Base-by-base conservation (phyloP, 306 rosid genomes). In the Argentina anserina region DNA sequence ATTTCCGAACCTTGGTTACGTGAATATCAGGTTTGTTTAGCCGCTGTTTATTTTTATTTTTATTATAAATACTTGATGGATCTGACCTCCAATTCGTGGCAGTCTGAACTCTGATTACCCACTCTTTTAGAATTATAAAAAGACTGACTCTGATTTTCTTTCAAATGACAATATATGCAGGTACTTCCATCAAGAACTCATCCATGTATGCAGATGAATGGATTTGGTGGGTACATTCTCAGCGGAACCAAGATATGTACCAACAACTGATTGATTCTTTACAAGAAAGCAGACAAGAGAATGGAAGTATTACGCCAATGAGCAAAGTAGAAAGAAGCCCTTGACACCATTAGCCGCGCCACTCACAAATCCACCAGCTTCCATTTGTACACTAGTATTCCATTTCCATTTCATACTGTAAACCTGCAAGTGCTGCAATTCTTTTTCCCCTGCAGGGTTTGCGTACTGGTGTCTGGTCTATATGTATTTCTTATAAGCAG, bases 1-100 rank as follows among this genome's bases (percentile, higher is more conserved):
- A 91, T 94, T 79, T 72, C 96, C 64, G 98, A 94, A 85, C 98
- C 98, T 37, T 91, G 97, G 98, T 82, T 91, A n/a, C 98, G 98
- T 6, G 98, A 94, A 91, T 94, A 94, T 81, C 98, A 94, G 98
- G 98, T 92, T 81, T 25, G 43, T 74, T 75, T 28, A 45, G 33
- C 76, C 12, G 63, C 15, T 23, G n/a, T n/a, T n/a, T n/a, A n/a
- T n/a, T n/a, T n/a, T n/a, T n/a, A n/a, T n/a, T n/a, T n/a, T n/a
- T n/a, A n/a, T n/a, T n/a, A n/a, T n/a, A n/a, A n/a, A n/a, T n/a
- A n/a, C n/a, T n/a, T n/a, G n/a, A n/a, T n/a, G n/a, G n/a, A n/a
- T n/a, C n/a, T n/a, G n/a, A n/a, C n/a, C n/a, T n/a, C n/a, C n/a
- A n/a, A n/a, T n/a, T n/a, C n/a, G n/a, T n/a, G n/a, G n/a, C n/a